These are phyloP conservation scores for Apophysomyces sp. DNA, from an alignment of 371 early-diverging fungal species.

Conservation along the genomic window DNA sequence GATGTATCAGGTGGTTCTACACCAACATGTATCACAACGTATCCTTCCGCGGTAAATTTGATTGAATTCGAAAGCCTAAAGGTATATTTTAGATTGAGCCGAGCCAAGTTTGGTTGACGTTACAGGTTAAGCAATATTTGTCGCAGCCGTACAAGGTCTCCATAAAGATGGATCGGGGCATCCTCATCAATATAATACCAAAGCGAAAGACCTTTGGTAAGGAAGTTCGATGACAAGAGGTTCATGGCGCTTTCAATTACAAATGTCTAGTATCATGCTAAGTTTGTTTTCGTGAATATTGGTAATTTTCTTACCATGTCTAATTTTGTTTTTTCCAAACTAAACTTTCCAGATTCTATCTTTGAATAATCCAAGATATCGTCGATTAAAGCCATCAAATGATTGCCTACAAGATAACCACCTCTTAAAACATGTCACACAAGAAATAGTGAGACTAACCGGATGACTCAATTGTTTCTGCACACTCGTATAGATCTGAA, in stretches of 20 bases:
- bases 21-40: conserved; percentile 10
- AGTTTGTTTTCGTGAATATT: neutral
- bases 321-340: conserved; percentile 33
- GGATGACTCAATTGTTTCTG: conserved; percentile 43
- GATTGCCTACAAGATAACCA: conserved; percentile 17
- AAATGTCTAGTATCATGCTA: conserved; percentile 15
- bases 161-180: conserved; percentile 36
- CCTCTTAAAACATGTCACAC: neutral
- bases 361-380: conserved; percentile 61
- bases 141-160: conserved; percentile 49
- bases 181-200: conserved; percentile 21
- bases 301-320: conserved; percentile 20
- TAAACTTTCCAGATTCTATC: conserved; percentile 55
- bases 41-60: conserved; percentile 19
- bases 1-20: neutral
- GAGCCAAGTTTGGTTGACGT: neutral
- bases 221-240: conserved; percentile 29
- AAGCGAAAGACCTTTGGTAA: conserved; percentile 19
- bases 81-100: neutral
- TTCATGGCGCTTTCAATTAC: conserved; percentile 45
- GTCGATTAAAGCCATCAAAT: conserved; percentile 50
- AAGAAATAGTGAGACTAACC: conserved; percentile 8
- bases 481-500: conserved; percentile 42
- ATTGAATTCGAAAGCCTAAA: conserved; percentile 22
- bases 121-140: conserved; percentile 52